Evolutionary conservation across 2,329 filamentous ascomycete genomes (phyloP).

Genomic region (Chaetomium sp.): DNA sequence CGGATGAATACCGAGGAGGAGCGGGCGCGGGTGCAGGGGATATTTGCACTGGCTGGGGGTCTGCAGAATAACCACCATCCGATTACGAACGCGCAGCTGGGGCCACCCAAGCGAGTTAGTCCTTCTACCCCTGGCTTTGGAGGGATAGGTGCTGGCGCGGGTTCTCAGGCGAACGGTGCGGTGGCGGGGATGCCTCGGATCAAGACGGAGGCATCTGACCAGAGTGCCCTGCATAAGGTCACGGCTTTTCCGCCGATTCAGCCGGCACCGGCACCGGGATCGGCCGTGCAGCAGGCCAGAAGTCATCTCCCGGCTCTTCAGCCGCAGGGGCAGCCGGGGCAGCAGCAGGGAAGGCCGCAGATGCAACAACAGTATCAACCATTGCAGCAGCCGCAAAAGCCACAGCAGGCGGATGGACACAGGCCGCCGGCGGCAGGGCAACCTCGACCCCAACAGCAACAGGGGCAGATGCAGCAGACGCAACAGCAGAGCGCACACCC

Average conservation of each 20-base stretch:
- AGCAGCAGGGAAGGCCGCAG: too few species aligned
- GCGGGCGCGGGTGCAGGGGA: constrained; percentile 53
- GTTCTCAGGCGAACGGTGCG: constrained; percentile 1
- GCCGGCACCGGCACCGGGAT: constrained; percentile 18
- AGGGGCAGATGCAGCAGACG: too few species aligned
- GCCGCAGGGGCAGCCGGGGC: not conserved
- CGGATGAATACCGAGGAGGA: constrained; percentile 54
- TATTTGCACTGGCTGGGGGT: constrained; percentile 49
- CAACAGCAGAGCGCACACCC: too few species aligned
- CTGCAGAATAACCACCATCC: constrained; percentile 37
- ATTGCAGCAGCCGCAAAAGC: too few species aligned
- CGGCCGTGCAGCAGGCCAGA: constrained; percentile 11
- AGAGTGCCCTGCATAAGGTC: constrained; percentile 14
- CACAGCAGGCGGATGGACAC: too few species aligned
- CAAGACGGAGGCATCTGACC: constrained; percentile 20
- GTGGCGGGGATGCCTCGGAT: constrained; percentile 17
- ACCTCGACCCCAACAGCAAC: too few species aligned
- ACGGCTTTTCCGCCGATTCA: constrained; percentile 21
- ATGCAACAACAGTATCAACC: too few species aligned
- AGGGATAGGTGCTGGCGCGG: not conserved
- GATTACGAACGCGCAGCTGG: constrained; percentile 5
- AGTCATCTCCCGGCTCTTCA: constrained; percentile 11
- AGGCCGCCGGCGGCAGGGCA: too few species aligned
- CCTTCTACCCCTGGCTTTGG: constrained; percentile 12
- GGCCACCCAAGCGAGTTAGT: constrained; percentile 10